Base-by-base conservation (phyloP, 768 basidiomycete species). In the Podaxis sp. region DNA sequence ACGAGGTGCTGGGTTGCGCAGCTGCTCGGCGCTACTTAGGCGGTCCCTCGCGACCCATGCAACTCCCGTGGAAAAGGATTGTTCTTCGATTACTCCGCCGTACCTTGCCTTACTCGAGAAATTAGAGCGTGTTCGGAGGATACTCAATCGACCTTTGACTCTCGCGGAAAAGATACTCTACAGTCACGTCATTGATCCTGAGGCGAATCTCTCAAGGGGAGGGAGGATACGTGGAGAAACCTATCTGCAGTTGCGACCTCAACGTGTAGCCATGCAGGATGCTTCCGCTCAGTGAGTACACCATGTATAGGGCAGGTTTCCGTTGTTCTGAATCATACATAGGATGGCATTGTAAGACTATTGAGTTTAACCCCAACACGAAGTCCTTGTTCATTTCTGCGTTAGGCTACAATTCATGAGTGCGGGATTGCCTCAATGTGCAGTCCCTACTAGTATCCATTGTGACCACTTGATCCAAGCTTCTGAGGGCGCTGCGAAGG, bases 391-490 rank as follows among this genome's bases (percentile, higher is more conserved):
- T 61, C 35, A 61, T 21, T 4, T 28, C 7, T 58, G 11, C 32
- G 32, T 9, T 55, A 88, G 95, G 62, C 76, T 99, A 61, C 97
- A 99, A 76, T 99, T 98, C 75, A 98, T 97, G 93, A 96, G 95
- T 55, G 95, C 95, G 59, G 93, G 93, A 18, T 83, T 97, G 55
- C 74, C 85, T 25, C 81, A 82, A 63, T 91, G 89, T 68, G 91
- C 91, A 14, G 96, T 98, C 1, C 91, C 91, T 35, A 84, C 89
- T 5, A 92, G 91, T 63, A 97, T 99, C 63, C 97, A 99, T 73
- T 99, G 97, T 68, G 97, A 99, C 70, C 97, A 99, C 74, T 82
- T 99, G 48, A 98, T 99, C 61, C 93, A 95, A 73, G 97, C 97
- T 16, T 79, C 82, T n/a, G 84, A 89, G 57, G 96, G 96, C 2